These are phyloP conservation scores for Tilletia caries DNA, from an alignment of 1,284 basidiomycete genomes.

Conservation along the genomic window DNA sequence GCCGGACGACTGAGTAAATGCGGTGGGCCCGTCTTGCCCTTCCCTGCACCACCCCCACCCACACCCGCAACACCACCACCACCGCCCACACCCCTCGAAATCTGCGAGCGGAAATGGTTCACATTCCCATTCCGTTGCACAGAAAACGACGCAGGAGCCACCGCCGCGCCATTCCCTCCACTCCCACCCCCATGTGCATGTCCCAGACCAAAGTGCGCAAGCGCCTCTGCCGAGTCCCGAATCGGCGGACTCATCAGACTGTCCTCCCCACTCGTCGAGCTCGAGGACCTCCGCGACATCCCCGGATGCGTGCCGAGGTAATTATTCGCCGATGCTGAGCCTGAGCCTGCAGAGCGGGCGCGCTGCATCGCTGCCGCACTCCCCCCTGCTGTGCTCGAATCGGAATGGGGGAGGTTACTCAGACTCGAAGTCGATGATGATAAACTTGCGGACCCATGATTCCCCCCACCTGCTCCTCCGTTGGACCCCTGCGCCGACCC, in stretches of 20 bases:
- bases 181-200: too few species aligned
- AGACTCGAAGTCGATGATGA: background rate
- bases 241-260: conserved; percentile 13
- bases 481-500: too few species aligned
- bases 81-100: background rate
- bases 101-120: background rate
- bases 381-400: background rate
- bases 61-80: too few species aligned
- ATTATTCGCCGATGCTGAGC: conserved; percentile 7
- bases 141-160: background rate
- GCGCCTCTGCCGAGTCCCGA: conserved; percentile 4
- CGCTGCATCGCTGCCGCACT: too few species aligned
- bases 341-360: too few species aligned
- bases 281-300: background rate
- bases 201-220: conserved; percentile 1
- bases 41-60: conserved; percentile 2
- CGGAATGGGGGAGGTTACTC: background rate
- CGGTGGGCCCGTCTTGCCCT: conserved; percentile 4
- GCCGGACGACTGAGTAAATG: background rate
- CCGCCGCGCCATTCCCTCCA: too few species aligned
- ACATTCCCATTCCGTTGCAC: background rate
- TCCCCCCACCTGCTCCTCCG: too few species aligned
- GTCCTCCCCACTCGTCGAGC: conserved; percentile 8
- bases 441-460: background rate
- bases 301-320: background rate